Evolutionary conservation across 2,329 filamentous ascomycete genomes (phyloP).

Genomic region (Akanthomyces dipterigenus): DNA sequence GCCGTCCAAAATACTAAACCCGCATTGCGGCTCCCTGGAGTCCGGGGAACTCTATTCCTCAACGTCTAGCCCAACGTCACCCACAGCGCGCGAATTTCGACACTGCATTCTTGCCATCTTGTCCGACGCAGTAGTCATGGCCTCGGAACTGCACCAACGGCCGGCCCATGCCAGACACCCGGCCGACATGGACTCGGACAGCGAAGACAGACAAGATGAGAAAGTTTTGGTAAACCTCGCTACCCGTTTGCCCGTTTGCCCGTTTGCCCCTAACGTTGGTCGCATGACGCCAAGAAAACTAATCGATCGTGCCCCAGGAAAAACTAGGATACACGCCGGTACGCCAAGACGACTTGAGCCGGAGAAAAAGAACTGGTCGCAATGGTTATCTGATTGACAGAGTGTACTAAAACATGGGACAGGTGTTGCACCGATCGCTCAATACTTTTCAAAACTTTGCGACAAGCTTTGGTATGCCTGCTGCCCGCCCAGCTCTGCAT

Average conservation of each 20-base stretch:
- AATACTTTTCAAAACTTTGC: conserved; percentile 53
- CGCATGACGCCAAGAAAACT: neutral
- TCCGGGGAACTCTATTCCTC: neutral
- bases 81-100: neutral
- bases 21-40: neutral
- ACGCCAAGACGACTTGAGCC: neutral
- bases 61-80: neutral
- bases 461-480: conserved; percentile 48
- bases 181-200: neutral
- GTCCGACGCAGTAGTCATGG: neutral
- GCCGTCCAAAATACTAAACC: neutral
- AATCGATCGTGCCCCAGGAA: conserved; percentile 13
- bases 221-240: neutral
- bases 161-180: neutral
- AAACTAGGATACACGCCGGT: conserved; percentile 22
- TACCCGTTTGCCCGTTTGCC: neutral
- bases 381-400: no score
- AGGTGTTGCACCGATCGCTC: conserved; percentile 52
- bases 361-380: neutral
- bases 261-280: neutral
- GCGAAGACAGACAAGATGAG: neutral
- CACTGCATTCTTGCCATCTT: neutral
- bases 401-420: neutral
- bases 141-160: neutral
- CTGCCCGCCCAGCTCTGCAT: neutral